Percentiles rank a stretch among this genome's conserved stretches.
Conservation (phyloP, 169 alveolate genomes). For the Babesia sp. region DNA sequence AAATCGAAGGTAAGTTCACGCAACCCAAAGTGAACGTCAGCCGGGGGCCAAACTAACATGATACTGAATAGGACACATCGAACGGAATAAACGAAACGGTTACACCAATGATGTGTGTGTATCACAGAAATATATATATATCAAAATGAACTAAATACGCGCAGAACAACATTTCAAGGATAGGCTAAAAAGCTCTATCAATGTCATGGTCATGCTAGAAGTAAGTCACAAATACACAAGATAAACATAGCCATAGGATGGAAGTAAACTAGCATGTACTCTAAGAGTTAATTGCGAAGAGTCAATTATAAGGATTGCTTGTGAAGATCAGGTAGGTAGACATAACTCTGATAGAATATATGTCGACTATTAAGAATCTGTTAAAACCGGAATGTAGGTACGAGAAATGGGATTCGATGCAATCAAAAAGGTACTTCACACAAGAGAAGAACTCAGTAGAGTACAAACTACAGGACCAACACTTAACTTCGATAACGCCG, state of each 20-base stretch:
- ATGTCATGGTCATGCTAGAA: slow-evolving; percentile 58
- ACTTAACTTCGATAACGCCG: slow-evolving; percentile 76
- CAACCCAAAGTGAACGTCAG: not conserved
- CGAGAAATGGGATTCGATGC: slow-evolving; percentile 76
- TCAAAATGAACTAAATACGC: not conserved
- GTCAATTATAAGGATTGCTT: slow-evolving; percentile 43
- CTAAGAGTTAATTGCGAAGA: slow-evolving; percentile 49
- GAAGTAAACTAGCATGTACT: slow-evolving; percentile 54
- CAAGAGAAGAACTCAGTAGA: slow-evolving; percentile 81
- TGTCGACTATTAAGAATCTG: not conserved
- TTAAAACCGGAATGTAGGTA: slow-evolving; percentile 54
- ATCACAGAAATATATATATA: not conserved
- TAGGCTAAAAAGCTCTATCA: slow-evolving; percentile 27
- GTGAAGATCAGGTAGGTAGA: slow-evolving; percentile 63
- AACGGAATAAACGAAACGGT: too few species aligned
- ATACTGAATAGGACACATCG: too few species aligned
- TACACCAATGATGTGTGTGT: too few species aligned
- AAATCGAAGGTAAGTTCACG: slow-evolving; percentile 50
- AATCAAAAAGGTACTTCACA: slow-evolving; percentile 74
- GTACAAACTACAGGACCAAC: slow-evolving; percentile 81
- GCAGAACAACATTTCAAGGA: slow-evolving; percentile 63
- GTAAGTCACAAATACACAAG: not conserved
- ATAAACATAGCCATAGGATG: slow-evolving; percentile 29
- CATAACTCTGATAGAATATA: too few species aligned
- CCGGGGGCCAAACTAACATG: too few species aligned